phyloP scores from a whole-genome alignment of 2,329 filamentous ascomycete species.

The Aspergillus arachidicola region DNA sequence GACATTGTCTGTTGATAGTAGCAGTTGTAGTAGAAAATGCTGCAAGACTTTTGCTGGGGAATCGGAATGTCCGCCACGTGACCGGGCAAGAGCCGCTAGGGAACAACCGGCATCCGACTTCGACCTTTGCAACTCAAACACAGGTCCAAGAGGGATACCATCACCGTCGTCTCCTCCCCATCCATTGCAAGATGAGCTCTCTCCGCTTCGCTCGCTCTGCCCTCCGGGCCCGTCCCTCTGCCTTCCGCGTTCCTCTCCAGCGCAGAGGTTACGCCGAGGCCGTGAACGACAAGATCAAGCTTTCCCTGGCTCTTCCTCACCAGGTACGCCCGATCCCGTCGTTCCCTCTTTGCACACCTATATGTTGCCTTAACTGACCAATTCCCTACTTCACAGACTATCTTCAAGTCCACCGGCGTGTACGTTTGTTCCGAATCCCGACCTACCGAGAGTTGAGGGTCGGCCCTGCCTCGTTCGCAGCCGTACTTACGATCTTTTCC shows the following conservation, averaged over 20 bases:
- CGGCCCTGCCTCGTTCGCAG: slow-evolving; percentile 14
- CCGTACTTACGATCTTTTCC: slow-evolving; percentile 63
- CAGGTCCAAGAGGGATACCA: slow-evolving; percentile 38
- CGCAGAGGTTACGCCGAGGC: slow-evolving; percentile 91
- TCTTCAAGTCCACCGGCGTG: slow-evolving; percentile 73
- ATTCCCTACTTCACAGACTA: slow-evolving; percentile 51
- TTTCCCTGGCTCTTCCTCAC: slow-evolving; percentile 96
- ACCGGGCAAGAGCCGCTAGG: slow-evolving; percentile 33
- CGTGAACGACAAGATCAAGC: slow-evolving; percentile 92
- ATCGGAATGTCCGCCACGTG: slow-evolving; percentile 28
- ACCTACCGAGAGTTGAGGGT: slow-evolving; percentile 14
- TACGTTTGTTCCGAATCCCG: slow-evolving; percentile 48
- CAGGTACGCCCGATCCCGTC: slow-evolving; percentile 69
- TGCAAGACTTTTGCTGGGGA: not conserved
- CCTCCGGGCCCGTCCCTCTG: slow-evolving; percentile 78
- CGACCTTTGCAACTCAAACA: slow-evolving; percentile 42
- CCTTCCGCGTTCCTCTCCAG: slow-evolving; percentile 74
- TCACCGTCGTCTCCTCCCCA: slow-evolving; percentile 33
- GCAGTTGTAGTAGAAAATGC: not conserved
- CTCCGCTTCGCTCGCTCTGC: slow-evolving; percentile 89
- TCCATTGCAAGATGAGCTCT: slow-evolving; percentile 74
- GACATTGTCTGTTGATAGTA: not conserved
- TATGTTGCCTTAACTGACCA: slow-evolving; percentile 26
- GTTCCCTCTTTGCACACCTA: slow-evolving; percentile 6
- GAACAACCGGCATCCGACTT: slow-evolving; percentile 44